Conservation (phyloP, 306 rosid species). For the Morella rubra region DNA sequence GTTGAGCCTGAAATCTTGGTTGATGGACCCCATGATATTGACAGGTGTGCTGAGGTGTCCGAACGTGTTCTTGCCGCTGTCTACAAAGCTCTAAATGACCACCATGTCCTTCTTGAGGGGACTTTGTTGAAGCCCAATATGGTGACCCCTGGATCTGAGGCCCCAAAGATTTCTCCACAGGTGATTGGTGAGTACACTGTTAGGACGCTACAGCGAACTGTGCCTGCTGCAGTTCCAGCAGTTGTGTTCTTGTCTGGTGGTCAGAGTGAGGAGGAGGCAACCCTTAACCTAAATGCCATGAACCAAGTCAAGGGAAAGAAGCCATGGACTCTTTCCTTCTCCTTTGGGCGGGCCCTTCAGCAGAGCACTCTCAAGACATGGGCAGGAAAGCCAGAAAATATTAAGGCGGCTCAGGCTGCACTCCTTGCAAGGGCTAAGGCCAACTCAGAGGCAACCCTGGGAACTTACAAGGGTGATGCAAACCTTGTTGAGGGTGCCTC, state of each 20-base stretch:
- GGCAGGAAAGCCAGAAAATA: constrained; percentile 61
- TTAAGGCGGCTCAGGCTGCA: constrained; percentile 63
- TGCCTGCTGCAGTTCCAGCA: constrained; percentile 77
- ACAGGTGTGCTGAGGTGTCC: constrained; percentile 70
- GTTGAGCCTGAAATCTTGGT: constrained; percentile 89
- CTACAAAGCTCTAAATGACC: constrained; percentile 79
- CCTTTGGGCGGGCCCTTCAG: constrained; percentile 85
- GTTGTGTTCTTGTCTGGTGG: constrained; percentile 83
- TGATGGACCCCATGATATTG: constrained; percentile 70
- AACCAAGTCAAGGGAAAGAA: constrained; percentile 72
- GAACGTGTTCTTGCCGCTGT: constrained; percentile 78
- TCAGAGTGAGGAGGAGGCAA: constrained; percentile 92
- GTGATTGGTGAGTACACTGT: constrained; percentile 73
- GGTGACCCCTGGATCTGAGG: constrained; percentile 84
- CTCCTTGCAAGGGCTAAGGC: constrained; percentile 77
- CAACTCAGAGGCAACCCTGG: constrained; percentile 77
- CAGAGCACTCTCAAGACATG: constrained; percentile 88
- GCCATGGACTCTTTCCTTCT: constrained; percentile 83
- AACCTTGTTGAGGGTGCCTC: constrained; percentile 61
- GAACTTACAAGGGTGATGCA: constrained; percentile 71
- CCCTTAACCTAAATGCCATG: constrained; percentile 76
- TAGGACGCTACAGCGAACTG: constrained; percentile 62
- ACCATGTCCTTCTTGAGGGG: constrained; percentile 76
- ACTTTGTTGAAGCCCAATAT: constrained; percentile 87
- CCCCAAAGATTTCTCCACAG: constrained; percentile 52